Evolutionary conservation across 108 stramenopile species (phyloP).

Genomic region (Craspedostauros australis): DNA sequence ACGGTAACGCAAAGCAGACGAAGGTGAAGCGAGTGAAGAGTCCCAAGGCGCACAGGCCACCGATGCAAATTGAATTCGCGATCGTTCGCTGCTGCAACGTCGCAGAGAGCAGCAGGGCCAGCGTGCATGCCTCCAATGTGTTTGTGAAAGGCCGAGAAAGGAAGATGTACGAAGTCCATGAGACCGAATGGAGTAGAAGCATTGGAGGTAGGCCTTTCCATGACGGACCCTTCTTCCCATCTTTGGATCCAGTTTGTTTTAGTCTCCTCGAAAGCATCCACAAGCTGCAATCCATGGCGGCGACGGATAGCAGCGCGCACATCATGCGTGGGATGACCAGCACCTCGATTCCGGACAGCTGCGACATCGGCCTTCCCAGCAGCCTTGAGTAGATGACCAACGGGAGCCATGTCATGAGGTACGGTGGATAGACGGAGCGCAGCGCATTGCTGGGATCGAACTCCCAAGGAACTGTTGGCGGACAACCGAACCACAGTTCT

Average conservation of each 20-base stretch:
- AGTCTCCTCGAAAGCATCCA: slow-evolving; percentile 23
- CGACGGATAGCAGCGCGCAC: slow-evolving; percentile 50
- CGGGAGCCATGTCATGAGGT: slow-evolving; percentile 59
- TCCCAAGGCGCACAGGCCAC: slow-evolving; percentile 50
- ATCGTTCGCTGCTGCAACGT: slow-evolving; percentile 9
- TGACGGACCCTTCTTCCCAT: neutral
- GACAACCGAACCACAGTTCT: slow-evolving; percentile 65
- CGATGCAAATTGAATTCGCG: slow-evolving; percentile 23
- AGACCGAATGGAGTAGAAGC: too few relatives aligned
- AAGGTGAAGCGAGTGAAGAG: slow-evolving; percentile 74
- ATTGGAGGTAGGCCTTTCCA: too few relatives aligned
- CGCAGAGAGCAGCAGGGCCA: slow-evolving; percentile 44
- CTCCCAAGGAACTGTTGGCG: slow-evolving; percentile 60
- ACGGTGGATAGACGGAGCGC: slow-evolving; percentile 65
- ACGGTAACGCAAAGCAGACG: slow-evolving; percentile 58
- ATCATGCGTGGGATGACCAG: slow-evolving; percentile 58
- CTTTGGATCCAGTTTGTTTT: slow-evolving; percentile 10
- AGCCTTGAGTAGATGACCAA: slow-evolving; percentile 32
- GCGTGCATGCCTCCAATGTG: slow-evolving; percentile 56
- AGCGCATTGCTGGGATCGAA: slow-evolving; percentile 69
- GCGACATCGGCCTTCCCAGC: slow-evolving; percentile 5
- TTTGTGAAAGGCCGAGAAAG: slow-evolving; percentile 73
- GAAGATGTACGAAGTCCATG: slow-evolving; percentile 9
- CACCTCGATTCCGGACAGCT: slow-evolving; percentile 52
- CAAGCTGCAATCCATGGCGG: slow-evolving; percentile 49